A percentile compares a stretch with the other conserved stretches of the same genome.
These are phyloP conservation scores for Rosa chinensis DNA, from an alignment of 306 rosid genomes.

Conservation along the genomic window DNA sequence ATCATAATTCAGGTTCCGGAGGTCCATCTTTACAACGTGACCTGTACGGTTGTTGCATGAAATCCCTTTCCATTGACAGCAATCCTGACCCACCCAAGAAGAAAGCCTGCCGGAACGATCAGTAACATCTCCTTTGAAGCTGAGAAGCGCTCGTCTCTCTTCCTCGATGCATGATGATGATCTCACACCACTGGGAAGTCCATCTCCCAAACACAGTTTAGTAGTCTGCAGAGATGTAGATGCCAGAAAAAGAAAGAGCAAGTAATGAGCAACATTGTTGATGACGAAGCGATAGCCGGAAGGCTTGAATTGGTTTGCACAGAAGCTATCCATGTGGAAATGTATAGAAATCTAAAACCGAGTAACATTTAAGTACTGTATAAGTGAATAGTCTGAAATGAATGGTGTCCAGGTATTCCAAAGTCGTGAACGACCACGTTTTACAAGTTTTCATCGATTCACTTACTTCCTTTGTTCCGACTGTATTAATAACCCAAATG, in stretches of 20 bases:
- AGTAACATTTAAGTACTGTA: no score
- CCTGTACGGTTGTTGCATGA: background rate
- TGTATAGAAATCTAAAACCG: background rate
- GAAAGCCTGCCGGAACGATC: slow-evolving; percentile 32
- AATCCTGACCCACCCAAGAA: slow-evolving; percentile 7
- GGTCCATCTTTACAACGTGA: background rate
- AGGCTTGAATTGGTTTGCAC: no score
- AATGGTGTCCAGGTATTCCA: no score
- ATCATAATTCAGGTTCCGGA: background rate
- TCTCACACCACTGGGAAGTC: background rate
- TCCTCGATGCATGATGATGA: slow-evolving; percentile 23
- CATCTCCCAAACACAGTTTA: background rate
- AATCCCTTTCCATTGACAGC: background rate
- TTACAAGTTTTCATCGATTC: no score
- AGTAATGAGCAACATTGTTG: background rate
- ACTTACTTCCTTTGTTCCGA: no score
- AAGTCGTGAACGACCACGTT: no score
- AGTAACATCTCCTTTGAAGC: slow-evolving; percentile 35
- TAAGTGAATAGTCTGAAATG: no score
- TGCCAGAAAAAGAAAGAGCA: background rate
- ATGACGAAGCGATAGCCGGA: background rate
- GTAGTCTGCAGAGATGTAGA: background rate
- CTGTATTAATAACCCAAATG: no score
- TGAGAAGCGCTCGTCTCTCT: slow-evolving; percentile 32
- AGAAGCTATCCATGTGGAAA: background rate